A percentile compares a stretch with the other conserved stretches of the same genome.
phyloP scores from a whole-genome alignment of 371 early-diverging fungal genomes.

The Sporodiniella umbellata region DNA sequence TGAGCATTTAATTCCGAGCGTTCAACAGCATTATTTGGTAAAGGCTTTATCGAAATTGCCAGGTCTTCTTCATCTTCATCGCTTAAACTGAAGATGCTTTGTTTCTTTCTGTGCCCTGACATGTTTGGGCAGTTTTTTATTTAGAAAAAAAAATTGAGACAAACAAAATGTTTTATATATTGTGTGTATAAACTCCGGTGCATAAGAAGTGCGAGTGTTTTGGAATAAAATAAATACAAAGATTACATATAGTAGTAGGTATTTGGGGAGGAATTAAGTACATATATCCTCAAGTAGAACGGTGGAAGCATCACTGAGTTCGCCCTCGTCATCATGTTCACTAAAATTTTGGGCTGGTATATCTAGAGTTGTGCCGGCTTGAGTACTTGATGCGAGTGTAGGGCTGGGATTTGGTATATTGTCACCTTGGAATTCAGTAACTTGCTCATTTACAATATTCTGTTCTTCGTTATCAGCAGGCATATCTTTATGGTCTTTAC shows the following conservation, averaged over 20 bases:
- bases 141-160: background rate
- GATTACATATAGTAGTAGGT: background rate
- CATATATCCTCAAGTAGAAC: constrained; percentile 17
- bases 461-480: background rate
- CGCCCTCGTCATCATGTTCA: constrained; percentile 14
- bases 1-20: constrained; percentile 47
- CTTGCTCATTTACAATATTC: background rate
- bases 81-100: constrained; percentile 36
- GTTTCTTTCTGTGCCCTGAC: constrained; percentile 6
- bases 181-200: background rate
- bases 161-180: background rate
- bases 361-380: background rate
- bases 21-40: constrained; percentile 46
- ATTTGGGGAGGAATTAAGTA: background rate
- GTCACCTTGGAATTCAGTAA: background rate
- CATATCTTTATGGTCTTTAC: background rate
- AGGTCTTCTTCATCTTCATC: constrained; percentile 36
- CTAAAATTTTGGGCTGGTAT: background rate
- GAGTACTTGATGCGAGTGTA: background rate
- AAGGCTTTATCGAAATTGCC: constrained; percentile 27
- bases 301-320: constrained; percentile 31
- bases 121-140: no score
- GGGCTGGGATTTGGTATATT: background rate
- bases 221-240: background rate
- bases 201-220: background rate